Base-by-base conservation (phyloP, 805 yeast species). In the Hanseniaspora mollemarum region DNA sequence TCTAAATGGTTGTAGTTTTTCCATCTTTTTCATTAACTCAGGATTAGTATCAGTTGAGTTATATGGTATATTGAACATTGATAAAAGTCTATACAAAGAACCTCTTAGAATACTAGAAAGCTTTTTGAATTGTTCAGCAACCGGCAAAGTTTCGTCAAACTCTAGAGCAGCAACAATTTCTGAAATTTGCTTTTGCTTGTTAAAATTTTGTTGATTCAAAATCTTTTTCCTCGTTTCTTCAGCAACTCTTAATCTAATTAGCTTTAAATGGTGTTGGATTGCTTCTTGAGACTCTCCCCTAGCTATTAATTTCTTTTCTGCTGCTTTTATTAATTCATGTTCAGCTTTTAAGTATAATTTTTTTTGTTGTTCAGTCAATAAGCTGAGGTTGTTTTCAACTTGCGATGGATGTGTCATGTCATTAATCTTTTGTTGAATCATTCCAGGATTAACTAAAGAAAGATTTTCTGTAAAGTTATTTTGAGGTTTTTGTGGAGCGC, bases 1-100 rank as follows among this genome's bases (percentile, higher is more conserved):
- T n/a, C 37, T 48, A 8, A 48, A 33, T 12, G 51, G 45, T 26
- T 48, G 51, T n/a, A 48, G 26, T n/a, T 48, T 48, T 33, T 48
- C 51, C 51, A 48, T 48, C 24, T 40, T 48, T 15, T 48, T 48
- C 51, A 48, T 48, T 13, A 48, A 26, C 26, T 48, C 45, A 2
- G 51, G 51, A 21, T 48, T 48, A 5, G 51, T 32, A 18, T 48
- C 51, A 15, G 51, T 40, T 15, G 46, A 8, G 26, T 37, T 49
- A 21, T 28, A 41, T 42, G 52, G 52, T n/a, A 49, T 49, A 7
- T 49, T 41, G 24, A 41, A 49, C 52, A 48, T 48, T 2, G 51
- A 15, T 4, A 48, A 37, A 9, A 48, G 31, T 40, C 51, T 48
- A 19, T 40, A 48, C 25, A 48, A 26, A 12, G 51, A 48, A 3